Evolutionary conservation across 148 eudicot genomes (phyloP).

Genomic region (Pharnaceum exiguum): DNA sequence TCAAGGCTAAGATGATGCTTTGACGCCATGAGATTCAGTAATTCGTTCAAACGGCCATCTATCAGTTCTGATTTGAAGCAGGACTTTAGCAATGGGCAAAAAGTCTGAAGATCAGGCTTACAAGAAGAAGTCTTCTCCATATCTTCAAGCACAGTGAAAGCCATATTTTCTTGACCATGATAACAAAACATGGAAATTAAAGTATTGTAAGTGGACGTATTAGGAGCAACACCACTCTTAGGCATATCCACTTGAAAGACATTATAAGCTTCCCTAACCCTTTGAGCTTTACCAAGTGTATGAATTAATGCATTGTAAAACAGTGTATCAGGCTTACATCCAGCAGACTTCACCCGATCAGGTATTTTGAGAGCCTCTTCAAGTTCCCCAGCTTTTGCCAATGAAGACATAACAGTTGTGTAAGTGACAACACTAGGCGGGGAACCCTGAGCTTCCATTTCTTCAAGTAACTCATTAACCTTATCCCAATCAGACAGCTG

Average conservation of each 20-base stretch:
- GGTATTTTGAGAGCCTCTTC: constrained; percentile 57
- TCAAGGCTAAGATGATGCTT: constrained; percentile 82
- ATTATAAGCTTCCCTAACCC: constrained; percentile 42
- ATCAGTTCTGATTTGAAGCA: constrained; percentile 48
- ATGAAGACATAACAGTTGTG: constrained; percentile 60
- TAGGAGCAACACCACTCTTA: constrained; percentile 38
- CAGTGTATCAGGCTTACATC: constrained; percentile 61
- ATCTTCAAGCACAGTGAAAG: constrained; percentile 39
- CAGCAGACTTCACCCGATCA: constrained; percentile 44
- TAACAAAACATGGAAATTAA: constrained; percentile 72
- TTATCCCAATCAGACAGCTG: constrained; percentile 40
- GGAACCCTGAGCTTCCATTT: constrained; percentile 62
- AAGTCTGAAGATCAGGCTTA: constrained; percentile 75
- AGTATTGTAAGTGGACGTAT: constrained; percentile 72
- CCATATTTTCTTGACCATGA: constrained; percentile 44
- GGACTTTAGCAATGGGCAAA: constrained; percentile 61
- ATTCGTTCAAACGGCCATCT: constrained; percentile 29
- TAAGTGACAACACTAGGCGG: constrained; percentile 78
- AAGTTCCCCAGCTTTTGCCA: constrained; percentile 50
- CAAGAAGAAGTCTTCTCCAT: constrained; percentile 44
- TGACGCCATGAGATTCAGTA: constrained; percentile 58
- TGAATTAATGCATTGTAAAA: constrained; percentile 77
- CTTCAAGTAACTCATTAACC: constrained; percentile 69
- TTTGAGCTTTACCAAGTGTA: constrained; percentile 62
- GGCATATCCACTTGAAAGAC: constrained; percentile 71